These are phyloP conservation scores for Bipolaris oryzae DNA, from an alignment of 2,329 filamentous ascomycete genomes.

Conservation along the genomic window DNA sequence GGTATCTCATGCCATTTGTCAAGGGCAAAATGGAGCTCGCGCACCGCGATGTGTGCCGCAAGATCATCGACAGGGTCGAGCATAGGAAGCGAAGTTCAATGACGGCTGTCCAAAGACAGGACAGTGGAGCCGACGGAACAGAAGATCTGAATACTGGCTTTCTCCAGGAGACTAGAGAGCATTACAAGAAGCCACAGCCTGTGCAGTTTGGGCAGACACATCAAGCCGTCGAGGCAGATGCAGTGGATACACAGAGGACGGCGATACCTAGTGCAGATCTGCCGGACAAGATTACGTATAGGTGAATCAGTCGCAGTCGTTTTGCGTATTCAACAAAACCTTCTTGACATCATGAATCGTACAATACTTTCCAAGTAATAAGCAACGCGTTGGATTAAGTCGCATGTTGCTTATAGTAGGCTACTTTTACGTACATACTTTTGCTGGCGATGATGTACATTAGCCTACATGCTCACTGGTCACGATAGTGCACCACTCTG, in stretches of 20 bases:
- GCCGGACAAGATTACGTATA: slow-evolving; percentile 34
- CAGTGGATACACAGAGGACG: slow-evolving; percentile 16
- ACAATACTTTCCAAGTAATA: too few species aligned
- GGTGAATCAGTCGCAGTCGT: slow-evolving; percentile 7
- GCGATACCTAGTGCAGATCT: slow-evolving; percentile 11
- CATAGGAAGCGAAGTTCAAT: slow-evolving; percentile 21
- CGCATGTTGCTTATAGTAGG: too few species aligned
- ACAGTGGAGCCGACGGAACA: slow-evolving; percentile 24
- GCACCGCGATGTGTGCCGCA: slow-evolving; percentile 41
- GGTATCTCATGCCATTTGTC: slow-evolving; percentile 48
- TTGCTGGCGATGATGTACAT: too few species aligned
- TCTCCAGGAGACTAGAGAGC: slow-evolving; percentile 3
- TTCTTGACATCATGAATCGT: too few species aligned
- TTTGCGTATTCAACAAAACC: too few species aligned
- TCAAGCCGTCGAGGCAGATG: slow-evolving; percentile 18
- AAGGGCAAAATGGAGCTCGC: slow-evolving; percentile 42
- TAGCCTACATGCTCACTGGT: too few species aligned
- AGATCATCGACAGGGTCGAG: slow-evolving; percentile 42
- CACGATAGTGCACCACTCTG: too few species aligned
- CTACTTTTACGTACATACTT: too few species aligned
- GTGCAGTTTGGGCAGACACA: slow-evolving; percentile 5
- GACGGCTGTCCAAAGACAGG: neutral
- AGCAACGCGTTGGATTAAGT: too few species aligned
- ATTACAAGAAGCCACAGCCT: slow-evolving; percentile 3
- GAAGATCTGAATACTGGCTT: slow-evolving; percentile 9